A percentile compares a stretch with the other conserved stretches of the same genome.
These are phyloP conservation scores for Corrigiola litoralis DNA, from an alignment of 179 eudicot species.

Conservation along the genomic window DNA sequence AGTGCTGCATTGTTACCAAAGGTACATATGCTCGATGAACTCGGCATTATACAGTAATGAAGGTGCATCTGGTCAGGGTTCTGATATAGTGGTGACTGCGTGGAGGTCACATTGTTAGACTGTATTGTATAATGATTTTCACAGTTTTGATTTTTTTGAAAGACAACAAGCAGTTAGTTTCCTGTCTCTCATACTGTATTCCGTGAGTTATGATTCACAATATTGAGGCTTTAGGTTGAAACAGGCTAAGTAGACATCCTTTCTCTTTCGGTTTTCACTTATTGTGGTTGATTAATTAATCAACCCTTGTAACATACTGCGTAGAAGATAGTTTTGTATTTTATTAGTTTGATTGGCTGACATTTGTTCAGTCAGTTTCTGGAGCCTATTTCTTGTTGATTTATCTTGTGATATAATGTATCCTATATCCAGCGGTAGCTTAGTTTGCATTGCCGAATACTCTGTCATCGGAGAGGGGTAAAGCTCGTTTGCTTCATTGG, in stretches of 20 bases:
- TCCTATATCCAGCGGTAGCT: too few relatives aligned
- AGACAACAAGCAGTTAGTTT: not conserved
- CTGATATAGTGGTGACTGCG: conserved; percentile 1
- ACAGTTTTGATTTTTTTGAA: conserved; percentile 14
- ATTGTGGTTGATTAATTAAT: not conserved
- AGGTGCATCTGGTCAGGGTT: conserved; percentile 11
- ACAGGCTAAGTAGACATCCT: not conserved
- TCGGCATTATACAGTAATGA: conserved; percentile 10
- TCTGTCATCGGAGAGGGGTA: too few relatives aligned
- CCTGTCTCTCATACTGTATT: conserved; percentile 1
- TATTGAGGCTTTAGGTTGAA: not conserved
- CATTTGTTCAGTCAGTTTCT: too few relatives aligned
- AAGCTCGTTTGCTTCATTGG: too few relatives aligned
- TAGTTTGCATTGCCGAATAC: too few relatives aligned
- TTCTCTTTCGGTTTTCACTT: not conserved
- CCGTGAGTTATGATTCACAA: conserved; percentile 3
- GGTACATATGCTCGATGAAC: conserved; percentile 20
- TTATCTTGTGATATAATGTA: too few relatives aligned
- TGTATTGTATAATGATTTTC: conserved; percentile 18
- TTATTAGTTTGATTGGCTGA: too few relatives aligned
- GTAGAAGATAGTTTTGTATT: not conserved
- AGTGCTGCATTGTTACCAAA: conserved; percentile 3
- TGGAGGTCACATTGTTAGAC: conserved; percentile 8
- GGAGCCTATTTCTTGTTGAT: too few relatives aligned
- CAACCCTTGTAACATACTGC: not conserved